Conservation (phyloP, 139 green algal species). For the Mesotaenium endlicherianum region DNA sequence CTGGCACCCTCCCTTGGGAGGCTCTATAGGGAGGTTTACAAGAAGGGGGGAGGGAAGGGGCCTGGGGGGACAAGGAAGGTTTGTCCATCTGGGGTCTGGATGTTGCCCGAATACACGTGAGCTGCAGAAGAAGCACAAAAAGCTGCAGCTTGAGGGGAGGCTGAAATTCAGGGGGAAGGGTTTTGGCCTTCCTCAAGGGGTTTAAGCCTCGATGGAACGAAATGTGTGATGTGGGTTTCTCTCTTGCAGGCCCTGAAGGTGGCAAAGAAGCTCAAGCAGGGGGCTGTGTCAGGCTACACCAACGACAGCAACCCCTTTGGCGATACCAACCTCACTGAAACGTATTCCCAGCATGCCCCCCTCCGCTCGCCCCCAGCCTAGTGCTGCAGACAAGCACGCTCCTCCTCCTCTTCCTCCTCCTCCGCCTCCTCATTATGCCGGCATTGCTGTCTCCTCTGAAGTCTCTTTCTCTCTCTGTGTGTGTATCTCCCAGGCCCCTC, state of each 20-base stretch:
- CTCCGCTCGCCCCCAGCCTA: not conserved
- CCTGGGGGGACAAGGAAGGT: too few relatives aligned
- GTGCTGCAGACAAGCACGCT: too few relatives aligned
- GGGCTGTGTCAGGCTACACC: slow-evolving; percentile 62
- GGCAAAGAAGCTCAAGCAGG: slow-evolving; percentile 27
- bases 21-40: too few relatives aligned
- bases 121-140: not conserved
- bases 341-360: too few relatives aligned
- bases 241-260: slow-evolving; percentile 40
- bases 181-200: not conserved
- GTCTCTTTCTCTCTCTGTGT: too few relatives aligned
- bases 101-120: too few relatives aligned
- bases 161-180: not conserved
- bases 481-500: too few relatives aligned
- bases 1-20: too few relatives aligned
- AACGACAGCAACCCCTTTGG: slow-evolving; percentile 76
- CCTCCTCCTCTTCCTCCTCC: slow-evolving; percentile 3
- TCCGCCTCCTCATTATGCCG: not conserved
- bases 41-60: too few relatives aligned
- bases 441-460: not conserved
- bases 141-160: not conserved
- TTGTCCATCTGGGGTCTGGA: too few relatives aligned
- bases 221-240: too few relatives aligned
- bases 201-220: too few relatives aligned
- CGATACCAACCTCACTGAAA: slow-evolving; percentile 65